Evolutionary conservation across 1,284 basidiomycete genomes (phyloP).

Genomic region (Neotropicomus parvogracilis): DNA sequence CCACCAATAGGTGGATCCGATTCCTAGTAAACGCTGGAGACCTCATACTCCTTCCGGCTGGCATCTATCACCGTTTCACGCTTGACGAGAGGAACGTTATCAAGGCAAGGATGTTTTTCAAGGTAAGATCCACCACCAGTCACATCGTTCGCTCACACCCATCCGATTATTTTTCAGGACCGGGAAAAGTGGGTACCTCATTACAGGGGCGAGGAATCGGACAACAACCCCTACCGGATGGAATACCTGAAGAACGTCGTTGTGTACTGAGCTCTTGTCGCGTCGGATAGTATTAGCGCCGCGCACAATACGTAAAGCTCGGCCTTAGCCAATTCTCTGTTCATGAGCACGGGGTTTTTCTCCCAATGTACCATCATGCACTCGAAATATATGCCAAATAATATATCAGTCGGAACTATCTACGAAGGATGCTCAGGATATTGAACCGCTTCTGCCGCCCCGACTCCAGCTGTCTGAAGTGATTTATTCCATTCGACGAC

Average conservation of each 20-base stretch:
- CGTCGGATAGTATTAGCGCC: neutral
- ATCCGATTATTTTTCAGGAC: neutral
- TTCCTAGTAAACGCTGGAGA: conserved; percentile 68
- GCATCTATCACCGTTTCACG: conserved; percentile 86
- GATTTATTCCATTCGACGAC: conserved; percentile 46
- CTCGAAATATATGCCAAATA: conserved; percentile 16
- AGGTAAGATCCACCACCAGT: conserved; percentile 40
- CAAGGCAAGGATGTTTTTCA: conserved; percentile 74
- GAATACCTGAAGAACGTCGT: conserved; percentile 54
- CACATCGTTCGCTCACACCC: neutral
- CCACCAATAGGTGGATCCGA: conserved; percentile 70
- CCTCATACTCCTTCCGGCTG: conserved; percentile 68
- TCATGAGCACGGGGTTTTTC: neutral
- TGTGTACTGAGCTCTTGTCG: conserved; percentile 24
- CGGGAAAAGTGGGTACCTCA: conserved; percentile 1
- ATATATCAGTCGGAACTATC: neutral
- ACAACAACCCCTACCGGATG: conserved; percentile 58
- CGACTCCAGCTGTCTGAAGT: conserved; percentile 10
- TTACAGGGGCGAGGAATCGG: conserved; percentile 47
- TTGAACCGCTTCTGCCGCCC: neutral
- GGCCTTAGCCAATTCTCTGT: neutral
- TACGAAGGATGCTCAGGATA: neutral
- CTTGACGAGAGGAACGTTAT: conserved; percentile 68
- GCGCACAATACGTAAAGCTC: neutral
- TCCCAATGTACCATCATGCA: neutral